phyloP scores from a whole-genome alignment of 345 rosid genomes.

The Xanthoceras sorbifolium region DNA sequence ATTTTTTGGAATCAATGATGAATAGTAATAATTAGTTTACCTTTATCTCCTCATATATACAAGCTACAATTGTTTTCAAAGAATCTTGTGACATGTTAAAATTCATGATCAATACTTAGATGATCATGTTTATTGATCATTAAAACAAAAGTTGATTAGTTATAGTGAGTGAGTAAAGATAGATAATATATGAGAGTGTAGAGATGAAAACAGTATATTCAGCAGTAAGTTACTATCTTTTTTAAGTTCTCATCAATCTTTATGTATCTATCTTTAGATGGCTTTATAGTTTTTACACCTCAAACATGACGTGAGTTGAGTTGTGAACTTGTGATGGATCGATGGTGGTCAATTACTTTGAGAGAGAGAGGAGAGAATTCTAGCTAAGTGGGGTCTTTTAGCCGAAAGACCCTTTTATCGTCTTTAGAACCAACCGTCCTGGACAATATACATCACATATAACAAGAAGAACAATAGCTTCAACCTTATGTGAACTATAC shows the following conservation, averaged over 20 bases:
- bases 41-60: no score
- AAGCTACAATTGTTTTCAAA: background rate
- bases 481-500: constrained; percentile 7
- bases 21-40: background rate
- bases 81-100: background rate
- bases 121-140: no score
- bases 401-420: constrained; percentile 31
- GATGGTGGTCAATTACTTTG: constrained; percentile 10
- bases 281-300: constrained; percentile 22
- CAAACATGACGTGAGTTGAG: constrained; percentile 4
- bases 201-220: constrained; percentile 14
- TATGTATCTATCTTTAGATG: constrained; percentile 4
- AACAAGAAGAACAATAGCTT: constrained; percentile 11
- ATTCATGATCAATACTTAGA: background rate
- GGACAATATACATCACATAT: background rate
- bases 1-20: background rate
- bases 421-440: constrained; percentile 24
- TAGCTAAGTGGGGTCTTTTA: constrained; percentile 11
- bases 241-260: background rate
- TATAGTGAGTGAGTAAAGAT: no score
- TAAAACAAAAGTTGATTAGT: no score
- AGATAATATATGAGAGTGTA: background rate
- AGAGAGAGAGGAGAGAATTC: background rate
- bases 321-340: background rate
- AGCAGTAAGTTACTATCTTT: background rate